Evolutionary conservation across 163 green algal genomes (phyloP).

Genomic region (Prototheca cutis): DNA sequence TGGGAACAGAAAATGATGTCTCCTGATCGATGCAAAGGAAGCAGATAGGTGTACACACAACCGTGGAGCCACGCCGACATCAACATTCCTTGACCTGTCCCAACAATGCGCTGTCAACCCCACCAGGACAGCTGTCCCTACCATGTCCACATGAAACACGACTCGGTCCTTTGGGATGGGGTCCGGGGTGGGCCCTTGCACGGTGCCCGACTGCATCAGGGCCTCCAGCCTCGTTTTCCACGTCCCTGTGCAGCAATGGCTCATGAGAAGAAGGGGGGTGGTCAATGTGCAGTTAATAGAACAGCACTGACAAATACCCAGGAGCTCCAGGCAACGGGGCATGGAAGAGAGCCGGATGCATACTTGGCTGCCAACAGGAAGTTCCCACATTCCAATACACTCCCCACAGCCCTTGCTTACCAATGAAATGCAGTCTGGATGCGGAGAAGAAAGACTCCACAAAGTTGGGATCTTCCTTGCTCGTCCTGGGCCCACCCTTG

Average conservation of each 20-base stretch:
- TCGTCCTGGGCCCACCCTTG: constrained; percentile 39
- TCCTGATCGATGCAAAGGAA: not conserved
- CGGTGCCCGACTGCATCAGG: constrained; percentile 17
- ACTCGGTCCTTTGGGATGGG: constrained; percentile 22
- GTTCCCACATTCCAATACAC: not conserved
- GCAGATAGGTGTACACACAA: no score
- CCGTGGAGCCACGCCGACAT: no score
- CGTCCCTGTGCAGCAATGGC: constrained; percentile 35
- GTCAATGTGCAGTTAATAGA: no score
- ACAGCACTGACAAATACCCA: no score
- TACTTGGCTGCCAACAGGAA: not conserved
- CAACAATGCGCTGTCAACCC: no score
- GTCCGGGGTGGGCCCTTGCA: constrained; percentile 10
- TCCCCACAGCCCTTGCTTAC: not conserved
- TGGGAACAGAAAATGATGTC: not conserved
- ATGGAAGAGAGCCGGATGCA: no score
- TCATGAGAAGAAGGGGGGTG: not conserved
- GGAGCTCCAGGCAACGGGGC: no score
- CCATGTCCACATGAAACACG: constrained; percentile 95
- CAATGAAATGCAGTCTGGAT: constrained; percentile 90
- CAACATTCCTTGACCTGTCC: no score
- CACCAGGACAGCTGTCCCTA: no score
- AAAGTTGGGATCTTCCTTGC: constrained; percentile 66
- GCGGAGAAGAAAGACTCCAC: constrained; percentile 69
- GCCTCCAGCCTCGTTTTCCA: constrained; percentile 63